phyloP scores from a whole-genome alignment of 768 basidiomycete genomes.

The Agaricus blazei region DNA sequence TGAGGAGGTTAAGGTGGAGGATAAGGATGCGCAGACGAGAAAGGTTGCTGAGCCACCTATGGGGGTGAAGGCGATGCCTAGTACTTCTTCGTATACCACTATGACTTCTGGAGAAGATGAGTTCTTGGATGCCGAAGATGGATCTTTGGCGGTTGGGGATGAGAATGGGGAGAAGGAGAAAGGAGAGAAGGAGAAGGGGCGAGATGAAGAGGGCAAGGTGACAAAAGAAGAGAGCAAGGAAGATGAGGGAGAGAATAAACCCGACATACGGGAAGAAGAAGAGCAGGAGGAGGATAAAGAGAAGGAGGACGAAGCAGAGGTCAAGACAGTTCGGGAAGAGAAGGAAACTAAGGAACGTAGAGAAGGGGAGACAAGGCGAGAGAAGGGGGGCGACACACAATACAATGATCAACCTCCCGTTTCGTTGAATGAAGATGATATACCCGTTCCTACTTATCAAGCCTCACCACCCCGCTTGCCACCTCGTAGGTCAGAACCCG shows the following conservation, averaged over 20 bases:
- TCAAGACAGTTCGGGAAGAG: not conserved
- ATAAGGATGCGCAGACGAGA: not conserved
- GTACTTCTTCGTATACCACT: not conserved
- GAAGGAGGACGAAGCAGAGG: slow-evolving; percentile 3
- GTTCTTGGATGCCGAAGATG: slow-evolving; percentile 3
- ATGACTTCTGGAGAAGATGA: slow-evolving; percentile 1
- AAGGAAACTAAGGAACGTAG: slow-evolving; percentile 7
- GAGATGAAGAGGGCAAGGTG: slow-evolving; percentile 5
- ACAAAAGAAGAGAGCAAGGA: not conserved
- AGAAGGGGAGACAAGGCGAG: slow-evolving; percentile 11
- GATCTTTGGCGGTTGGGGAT: not conserved
- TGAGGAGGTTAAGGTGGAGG: not conserved
- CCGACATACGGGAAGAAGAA: not conserved
- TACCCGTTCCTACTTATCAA: slow-evolving; percentile 1
- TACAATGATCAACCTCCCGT: not conserved
- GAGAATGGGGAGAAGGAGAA: not conserved
- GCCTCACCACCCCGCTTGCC: not conserved
- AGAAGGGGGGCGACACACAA: slow-evolving; percentile 8
- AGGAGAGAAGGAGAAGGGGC: slow-evolving; percentile 1
- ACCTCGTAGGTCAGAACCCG: not conserved
- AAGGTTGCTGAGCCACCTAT: not conserved
- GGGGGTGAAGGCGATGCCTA: not conserved
- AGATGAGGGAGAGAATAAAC: not conserved
- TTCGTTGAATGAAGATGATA: slow-evolving; percentile 4
- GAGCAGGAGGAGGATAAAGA: slow-evolving; percentile 1